Percentiles rank a stretch among this genome's conserved stretches.
Evolutionary conservation across 2,329 filamentous ascomycete species (phyloP).

Genomic region (Paecilomyces dactylethromorphus): DNA sequence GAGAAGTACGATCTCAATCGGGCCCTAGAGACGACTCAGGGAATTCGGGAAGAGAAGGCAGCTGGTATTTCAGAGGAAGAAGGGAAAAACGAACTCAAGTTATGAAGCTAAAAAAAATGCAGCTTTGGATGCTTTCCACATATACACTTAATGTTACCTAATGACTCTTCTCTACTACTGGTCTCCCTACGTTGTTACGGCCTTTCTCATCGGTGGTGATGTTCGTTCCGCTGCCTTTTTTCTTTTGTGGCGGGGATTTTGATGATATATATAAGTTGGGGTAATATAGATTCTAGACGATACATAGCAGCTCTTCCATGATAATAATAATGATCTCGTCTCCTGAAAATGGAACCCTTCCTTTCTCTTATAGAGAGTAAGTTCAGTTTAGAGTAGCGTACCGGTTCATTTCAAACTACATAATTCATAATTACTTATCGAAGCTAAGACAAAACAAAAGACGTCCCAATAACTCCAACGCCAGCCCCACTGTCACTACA

Average conservation of each 20-base stretch:
- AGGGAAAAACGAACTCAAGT: not conserved
- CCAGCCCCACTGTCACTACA: not conserved
- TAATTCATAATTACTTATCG: too few species aligned
- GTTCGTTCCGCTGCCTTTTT: not conserved
- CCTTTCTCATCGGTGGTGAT: not conserved
- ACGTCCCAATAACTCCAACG: not conserved
- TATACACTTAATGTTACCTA: not conserved
- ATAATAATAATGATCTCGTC: too few species aligned
- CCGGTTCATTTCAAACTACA: too few species aligned
- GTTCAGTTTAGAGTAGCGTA: too few species aligned
- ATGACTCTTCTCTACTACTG: not conserved
- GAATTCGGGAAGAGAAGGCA: slow-evolving; percentile 10
- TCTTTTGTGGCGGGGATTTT: too few species aligned
- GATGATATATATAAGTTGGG: too few species aligned
- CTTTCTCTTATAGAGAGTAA: too few species aligned
- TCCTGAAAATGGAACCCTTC: too few species aligned
- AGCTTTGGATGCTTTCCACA: not conserved
- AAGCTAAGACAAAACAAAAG: not conserved
- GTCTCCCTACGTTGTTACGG: not conserved
- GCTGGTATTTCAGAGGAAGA: not conserved
- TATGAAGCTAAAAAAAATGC: not conserved
- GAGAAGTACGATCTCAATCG: slow-evolving; percentile 41
- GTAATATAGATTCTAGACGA: too few species aligned
- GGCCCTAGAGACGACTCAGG: slow-evolving; percentile 26
- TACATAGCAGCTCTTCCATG: too few species aligned